A percentile compares a stretch with the other conserved stretches of the same genome.
Conservation (phyloP, 2,329 filamentous ascomycete species). For the Xylaria sp. region DNA sequence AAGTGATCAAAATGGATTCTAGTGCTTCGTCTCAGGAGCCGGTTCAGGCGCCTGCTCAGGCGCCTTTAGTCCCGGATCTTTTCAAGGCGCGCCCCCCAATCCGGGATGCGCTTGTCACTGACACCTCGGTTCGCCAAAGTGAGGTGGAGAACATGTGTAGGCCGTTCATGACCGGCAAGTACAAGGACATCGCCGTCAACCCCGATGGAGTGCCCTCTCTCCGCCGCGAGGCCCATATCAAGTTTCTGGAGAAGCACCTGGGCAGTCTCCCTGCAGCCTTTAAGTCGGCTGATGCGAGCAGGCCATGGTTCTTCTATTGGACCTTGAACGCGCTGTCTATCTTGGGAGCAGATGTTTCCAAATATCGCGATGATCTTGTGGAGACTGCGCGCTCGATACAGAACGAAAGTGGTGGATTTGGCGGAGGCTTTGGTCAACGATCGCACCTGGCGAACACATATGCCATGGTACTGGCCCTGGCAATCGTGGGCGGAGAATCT, state of each 20-base stretch:
- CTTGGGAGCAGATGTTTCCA: conserved; percentile 65
- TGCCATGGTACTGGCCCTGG: conserved; percentile 72
- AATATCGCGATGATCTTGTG: conserved; percentile 64
- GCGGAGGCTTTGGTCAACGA: conserved; percentile 84
- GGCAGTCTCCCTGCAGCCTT: conserved; percentile 63
- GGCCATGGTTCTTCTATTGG: conserved; percentile 97
- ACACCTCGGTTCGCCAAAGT: conserved; percentile 63
- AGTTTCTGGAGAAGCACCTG: conserved; percentile 57
- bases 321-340: conserved; percentile 68
- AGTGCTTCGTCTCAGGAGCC: conserved; percentile 9
- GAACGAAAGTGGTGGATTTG: conserved; percentile 79
- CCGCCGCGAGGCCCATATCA: conserved; percentile 56
- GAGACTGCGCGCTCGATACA: conserved; percentile 77
- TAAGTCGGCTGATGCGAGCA: conserved; percentile 73
- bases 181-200: conserved; percentile 54
- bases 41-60: conserved; percentile 22
- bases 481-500: conserved; percentile 69
- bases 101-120: conserved; percentile 59
- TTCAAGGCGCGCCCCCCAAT: conserved; percentile 58
- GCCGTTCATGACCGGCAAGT: conserved; percentile 57
- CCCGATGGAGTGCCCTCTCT: conserved; percentile 68
- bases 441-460: conserved; percentile 89
- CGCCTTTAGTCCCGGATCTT: conserved; percentile 44
- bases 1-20: conserved; percentile 9
- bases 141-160: conserved; percentile 64